Percentiles rank a stretch among this genome's conserved stretches.
Evolutionary conservation across 2,329 filamentous ascomycete genomes (phyloP).

Genomic region (Stachybotrys elegans): DNA sequence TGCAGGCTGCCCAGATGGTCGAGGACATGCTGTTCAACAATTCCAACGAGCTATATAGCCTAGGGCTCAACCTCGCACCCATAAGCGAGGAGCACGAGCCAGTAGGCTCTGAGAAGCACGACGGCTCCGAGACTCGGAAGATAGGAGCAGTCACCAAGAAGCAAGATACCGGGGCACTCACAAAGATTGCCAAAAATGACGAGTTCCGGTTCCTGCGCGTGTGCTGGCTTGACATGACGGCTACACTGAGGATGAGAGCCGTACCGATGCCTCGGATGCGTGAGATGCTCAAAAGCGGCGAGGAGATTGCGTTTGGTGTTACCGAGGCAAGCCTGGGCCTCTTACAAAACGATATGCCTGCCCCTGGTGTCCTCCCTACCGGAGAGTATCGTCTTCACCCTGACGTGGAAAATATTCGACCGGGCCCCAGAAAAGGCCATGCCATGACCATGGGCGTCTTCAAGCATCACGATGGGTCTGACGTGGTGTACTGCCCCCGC

Average conservation of each 20-base stretch:
- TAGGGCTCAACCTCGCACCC: slow-evolving; percentile 42
- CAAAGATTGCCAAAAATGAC: too few species aligned
- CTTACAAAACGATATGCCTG: slow-evolving; percentile 60
- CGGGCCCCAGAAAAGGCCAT: slow-evolving; percentile 54
- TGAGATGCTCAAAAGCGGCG: slow-evolving; percentile 37
- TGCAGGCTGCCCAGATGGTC: slow-evolving; percentile 59
- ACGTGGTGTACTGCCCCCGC: slow-evolving; percentile 58
- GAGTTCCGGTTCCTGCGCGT: slow-evolving; percentile 70
- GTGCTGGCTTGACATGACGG: slow-evolving; percentile 77
- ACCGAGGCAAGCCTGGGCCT: slow-evolving; percentile 60
- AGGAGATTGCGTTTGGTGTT: slow-evolving; percentile 50
- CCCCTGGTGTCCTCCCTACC: slow-evolving; percentile 47
- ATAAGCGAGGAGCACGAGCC: slow-evolving; percentile 7
- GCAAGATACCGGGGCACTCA: too few species aligned
- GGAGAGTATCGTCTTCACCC: slow-evolving; percentile 65
- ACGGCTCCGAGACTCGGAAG: slow-evolving; percentile 33
- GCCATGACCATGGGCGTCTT: slow-evolving; percentile 66
- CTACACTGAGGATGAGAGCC: slow-evolving; percentile 59
- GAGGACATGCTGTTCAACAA: slow-evolving; percentile 71
- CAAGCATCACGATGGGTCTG: slow-evolving; percentile 46
- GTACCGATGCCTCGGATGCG: slow-evolving; percentile 58
- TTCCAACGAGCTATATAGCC: slow-evolving; percentile 67
- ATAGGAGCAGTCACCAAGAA: too few species aligned
- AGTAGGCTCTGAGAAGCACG: slow-evolving; percentile 4
- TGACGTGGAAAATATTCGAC: slow-evolving; percentile 57